Conservation (phyloP, 1,284 basidiomycete species). For the Boletus sp. region DNA sequence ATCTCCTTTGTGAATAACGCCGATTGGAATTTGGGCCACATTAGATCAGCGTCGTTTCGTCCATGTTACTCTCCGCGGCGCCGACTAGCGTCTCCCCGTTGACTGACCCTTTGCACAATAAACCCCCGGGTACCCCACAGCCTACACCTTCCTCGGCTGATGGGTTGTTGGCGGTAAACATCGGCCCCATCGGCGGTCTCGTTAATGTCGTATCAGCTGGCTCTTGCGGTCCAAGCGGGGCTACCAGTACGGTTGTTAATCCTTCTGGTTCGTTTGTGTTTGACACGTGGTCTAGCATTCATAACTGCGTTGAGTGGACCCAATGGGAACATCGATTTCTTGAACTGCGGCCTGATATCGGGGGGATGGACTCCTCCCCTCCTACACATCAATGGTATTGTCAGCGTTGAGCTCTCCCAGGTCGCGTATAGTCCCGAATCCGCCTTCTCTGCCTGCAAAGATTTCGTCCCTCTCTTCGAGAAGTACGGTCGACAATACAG, state of each 20-base stretch:
- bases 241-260: slow-evolving; percentile 40
- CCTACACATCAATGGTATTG: slow-evolving; percentile 51
- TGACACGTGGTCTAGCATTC: slow-evolving; percentile 36
- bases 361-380: slow-evolving; percentile 63
- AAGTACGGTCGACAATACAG: slow-evolving; percentile 54
- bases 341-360: slow-evolving; percentile 71
- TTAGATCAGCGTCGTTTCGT: background rate
- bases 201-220: slow-evolving; percentile 18
- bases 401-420: slow-evolving; percentile 48
- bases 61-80: background rate
- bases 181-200: slow-evolving; percentile 6
- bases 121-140: no score
- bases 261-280: slow-evolving; percentile 1
- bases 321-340: slow-evolving; percentile 71
- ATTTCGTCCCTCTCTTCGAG: slow-evolving; percentile 58
- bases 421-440: slow-evolving; percentile 48
- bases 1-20: background rate
- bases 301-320: slow-evolving; percentile 54
- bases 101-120: no score
- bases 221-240: slow-evolving; percentile 33
- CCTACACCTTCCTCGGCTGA: background rate
- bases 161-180: background rate
- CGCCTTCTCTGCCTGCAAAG: slow-evolving; percentile 61
- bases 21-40: background rate
- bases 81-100: no score